Conservation (phyloP, 805 yeast species). For the Kuraishia hungarica region DNA sequence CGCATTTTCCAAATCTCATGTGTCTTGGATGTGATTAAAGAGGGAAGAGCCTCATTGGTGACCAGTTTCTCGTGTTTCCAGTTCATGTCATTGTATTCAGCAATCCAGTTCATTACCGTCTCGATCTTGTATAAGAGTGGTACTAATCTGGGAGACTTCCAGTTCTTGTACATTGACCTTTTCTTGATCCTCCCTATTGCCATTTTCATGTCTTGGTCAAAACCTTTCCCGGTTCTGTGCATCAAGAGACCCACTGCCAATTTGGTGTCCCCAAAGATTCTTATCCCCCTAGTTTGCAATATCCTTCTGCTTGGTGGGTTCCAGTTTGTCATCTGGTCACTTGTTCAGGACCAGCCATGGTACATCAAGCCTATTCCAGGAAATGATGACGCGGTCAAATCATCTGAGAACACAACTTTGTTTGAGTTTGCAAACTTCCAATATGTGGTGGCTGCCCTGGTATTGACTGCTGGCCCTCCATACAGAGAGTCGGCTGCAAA, state of each 20-base stretch:
- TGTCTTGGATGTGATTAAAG: slow-evolving; percentile 82
- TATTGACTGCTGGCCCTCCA: slow-evolving; percentile 91
- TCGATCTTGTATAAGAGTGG: slow-evolving; percentile 81
- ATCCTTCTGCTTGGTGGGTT: slow-evolving; percentile 54
- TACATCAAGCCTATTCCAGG: slow-evolving; percentile 76
- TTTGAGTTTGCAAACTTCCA: slow-evolving; percentile 82
- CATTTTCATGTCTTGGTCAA: slow-evolving; percentile 95
- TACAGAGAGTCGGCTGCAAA: slow-evolving; percentile 68
- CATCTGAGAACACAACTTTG: slow-evolving; percentile 83
- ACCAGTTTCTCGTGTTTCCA: slow-evolving; percentile 96
- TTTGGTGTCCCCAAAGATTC: slow-evolving; percentile 78
- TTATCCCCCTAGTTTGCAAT: slow-evolving; percentile 75
- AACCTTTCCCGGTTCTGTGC: slow-evolving; percentile 54
- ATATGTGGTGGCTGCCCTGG: slow-evolving; percentile 74
- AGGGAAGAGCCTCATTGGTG: slow-evolving; percentile 91
- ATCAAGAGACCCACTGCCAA: slow-evolving; percentile 89
- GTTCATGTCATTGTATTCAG: slow-evolving; percentile 95
- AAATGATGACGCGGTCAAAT: slow-evolving; percentile 70
- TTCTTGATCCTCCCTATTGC: slow-evolving; percentile 90
- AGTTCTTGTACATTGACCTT: slow-evolving; percentile 88
- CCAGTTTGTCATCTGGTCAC: slow-evolving; percentile 63
- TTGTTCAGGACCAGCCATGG: slow-evolving; percentile 58
- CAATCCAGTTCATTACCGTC: slow-evolving; percentile 89
- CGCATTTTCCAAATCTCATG: slow-evolving; percentile 86
- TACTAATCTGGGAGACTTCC: slow-evolving; percentile 92